Base-by-base conservation (phyloP, 306 rosid genomes). In the Quercus aquifolioides region DNA sequence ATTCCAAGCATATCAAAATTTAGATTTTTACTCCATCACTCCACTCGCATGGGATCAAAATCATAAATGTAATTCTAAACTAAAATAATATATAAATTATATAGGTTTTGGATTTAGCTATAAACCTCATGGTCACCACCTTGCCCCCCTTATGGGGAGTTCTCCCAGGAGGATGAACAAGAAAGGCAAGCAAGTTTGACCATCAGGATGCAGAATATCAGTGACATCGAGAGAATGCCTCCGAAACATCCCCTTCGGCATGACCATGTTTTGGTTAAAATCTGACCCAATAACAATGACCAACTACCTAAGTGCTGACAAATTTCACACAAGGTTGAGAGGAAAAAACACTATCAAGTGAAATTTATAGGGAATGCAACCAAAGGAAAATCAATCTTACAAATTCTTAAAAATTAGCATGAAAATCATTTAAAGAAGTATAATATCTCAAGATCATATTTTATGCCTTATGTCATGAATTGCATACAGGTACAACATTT, bases 81-180 rank as follows among this genome's bases (percentile, higher is more conserved):
- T n/a, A 74, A 15, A 63, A 76, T 73, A 56, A 21, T 52, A 23
- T 21, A 57, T 57, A 71, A 78, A 54, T 4, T 73, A 62, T n/a
- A 43, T 18, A 75, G 69, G 51, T 68, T n/a, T 13, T 18, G 49
- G 38, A 69, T 64, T 69, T 13, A 58, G 63, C 52, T 55, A 71
- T 69, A 52, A 41, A 94, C 98, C 97, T 94, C 97, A 17, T 92
- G 97, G 82, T 92, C 97, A 59, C 98, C 98, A 2, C 98, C 98
- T 84, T 94, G 97, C 97, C 97, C 31, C 97, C 97, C 71, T 86
- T 1, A 1, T 88, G 81, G 31, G 97, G 97, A 75, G 92, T 92
- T 43, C 77, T 87, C 51, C 98, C 98, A 0, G 98, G 98, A 86
- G 95, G 97, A 79, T 91, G 90, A 76, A 94, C 98, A 84, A 90